phyloP scores from a whole-genome alignment of 2,329 filamentous ascomycete genomes.

The Albifimbria verrucaria region DNA sequence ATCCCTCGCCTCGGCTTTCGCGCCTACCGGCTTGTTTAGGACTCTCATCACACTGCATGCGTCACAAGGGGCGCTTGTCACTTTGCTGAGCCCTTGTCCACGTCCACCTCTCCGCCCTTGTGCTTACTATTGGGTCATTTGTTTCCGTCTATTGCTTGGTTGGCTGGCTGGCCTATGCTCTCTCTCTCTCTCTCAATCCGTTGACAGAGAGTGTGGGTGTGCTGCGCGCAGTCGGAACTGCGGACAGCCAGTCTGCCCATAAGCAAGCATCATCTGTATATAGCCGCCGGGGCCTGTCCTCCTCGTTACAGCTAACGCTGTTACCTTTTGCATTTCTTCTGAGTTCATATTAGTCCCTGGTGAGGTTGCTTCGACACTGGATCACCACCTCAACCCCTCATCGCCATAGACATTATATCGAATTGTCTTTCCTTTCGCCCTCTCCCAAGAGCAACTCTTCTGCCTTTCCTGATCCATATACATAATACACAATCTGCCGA shows the following conservation, averaged over 20 bases:
- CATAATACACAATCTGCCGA: no score
- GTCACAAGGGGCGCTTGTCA: constrained; percentile 25
- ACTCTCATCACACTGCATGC: constrained; percentile 26
- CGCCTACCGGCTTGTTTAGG: constrained; percentile 14
- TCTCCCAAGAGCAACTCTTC: neutral
- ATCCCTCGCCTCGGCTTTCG: constrained; percentile 5
- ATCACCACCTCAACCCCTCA: neutral
- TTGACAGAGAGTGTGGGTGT: no score
- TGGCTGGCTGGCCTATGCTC: neutral
- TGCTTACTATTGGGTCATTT: neutral
- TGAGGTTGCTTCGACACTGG: neutral
- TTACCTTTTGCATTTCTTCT: neutral
- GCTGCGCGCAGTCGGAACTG: constrained; percentile 1
- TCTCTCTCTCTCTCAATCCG: no score
- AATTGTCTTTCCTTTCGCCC: neutral
- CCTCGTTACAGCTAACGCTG: neutral
- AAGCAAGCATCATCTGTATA: constrained; percentile 3
- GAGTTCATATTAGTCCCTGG: neutral
- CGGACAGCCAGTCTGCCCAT: neutral
- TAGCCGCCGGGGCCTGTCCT: constrained; percentile 2
- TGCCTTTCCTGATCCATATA: neutral
- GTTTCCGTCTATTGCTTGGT: neutral
- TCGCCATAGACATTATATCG: no score
- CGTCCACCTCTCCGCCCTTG: neutral
- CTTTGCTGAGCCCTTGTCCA: no score